Evolutionary conservation across 495 filamentous ascomycete species (phyloP).

Genomic region (Podospora pseudocomata): DNA sequence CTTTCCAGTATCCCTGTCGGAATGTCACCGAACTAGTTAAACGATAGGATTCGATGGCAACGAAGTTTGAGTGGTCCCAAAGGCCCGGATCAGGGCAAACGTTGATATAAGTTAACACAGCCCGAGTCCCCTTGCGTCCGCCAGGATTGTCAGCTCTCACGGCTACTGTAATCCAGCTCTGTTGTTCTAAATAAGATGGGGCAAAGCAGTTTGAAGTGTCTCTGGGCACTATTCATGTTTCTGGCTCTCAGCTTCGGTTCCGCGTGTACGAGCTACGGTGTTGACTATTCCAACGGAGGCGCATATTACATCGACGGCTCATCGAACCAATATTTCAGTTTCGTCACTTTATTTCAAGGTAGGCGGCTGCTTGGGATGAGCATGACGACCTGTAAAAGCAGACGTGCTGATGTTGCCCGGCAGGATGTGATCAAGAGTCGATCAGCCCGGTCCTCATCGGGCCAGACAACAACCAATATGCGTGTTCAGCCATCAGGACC

Average conservation of each 20-base stretch:
- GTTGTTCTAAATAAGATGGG: slow-evolving; percentile 16
- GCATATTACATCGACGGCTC: slow-evolving; percentile 41
- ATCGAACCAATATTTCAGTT: slow-evolving; percentile 42
- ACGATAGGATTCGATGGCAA: neutral
- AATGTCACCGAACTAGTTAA: neutral
- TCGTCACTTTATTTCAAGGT: slow-evolving; percentile 44
- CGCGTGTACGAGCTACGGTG: slow-evolving; percentile 40
- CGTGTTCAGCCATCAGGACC: slow-evolving; percentile 39
- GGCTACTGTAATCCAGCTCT: neutral
- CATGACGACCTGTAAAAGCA: neutral
- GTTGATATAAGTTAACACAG: neutral
- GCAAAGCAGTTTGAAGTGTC: slow-evolving; percentile 16
- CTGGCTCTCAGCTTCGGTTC: slow-evolving; percentile 31
- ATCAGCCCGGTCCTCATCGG: slow-evolving; percentile 40
- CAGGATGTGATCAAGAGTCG: slow-evolving; percentile 39
- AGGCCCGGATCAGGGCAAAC: neutral
- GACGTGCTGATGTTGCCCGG: slow-evolving; percentile 2
- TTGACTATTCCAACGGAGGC: slow-evolving; percentile 43
- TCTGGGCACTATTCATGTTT: slow-evolving; percentile 25
- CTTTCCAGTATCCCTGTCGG: slow-evolving; percentile 3
- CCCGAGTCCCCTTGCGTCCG: too few species aligned
- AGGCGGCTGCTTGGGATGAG: neutral
- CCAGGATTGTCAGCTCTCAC: neutral
- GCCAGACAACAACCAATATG: slow-evolving; percentile 35
- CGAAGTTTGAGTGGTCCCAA: neutral